phyloP scores from a whole-genome alignment of 2,329 filamentous ascomycete species.

The Periconia sp. region DNA sequence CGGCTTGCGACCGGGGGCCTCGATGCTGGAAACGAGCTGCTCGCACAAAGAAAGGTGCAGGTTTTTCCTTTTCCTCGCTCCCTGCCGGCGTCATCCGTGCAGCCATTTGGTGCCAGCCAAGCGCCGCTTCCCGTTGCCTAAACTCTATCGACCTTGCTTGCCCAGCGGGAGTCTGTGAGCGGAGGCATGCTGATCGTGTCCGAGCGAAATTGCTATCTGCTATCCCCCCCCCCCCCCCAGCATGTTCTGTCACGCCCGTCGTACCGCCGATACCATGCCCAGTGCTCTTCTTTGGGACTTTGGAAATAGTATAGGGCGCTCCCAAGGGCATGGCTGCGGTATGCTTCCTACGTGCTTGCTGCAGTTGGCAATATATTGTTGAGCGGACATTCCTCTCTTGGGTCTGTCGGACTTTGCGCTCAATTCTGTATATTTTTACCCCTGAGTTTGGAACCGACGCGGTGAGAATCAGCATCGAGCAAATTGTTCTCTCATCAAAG shows the following conservation, averaged over 20 bases:
- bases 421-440: conserved; percentile 1
- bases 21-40: conserved; percentile 25
- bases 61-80: conserved; percentile 30
- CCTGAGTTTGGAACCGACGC: conserved; percentile 1
- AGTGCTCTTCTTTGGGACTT: not conserved
- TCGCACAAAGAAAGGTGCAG: conserved; percentile 37
- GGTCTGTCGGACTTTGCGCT: conserved; percentile 3
- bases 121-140: conserved; percentile 41
- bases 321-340: conserved; percentile 19
- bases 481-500: conserved; percentile 1
- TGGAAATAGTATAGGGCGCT: conserved; percentile 8
- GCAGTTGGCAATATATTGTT: conserved; percentile 14
- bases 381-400: conserved; percentile 9
- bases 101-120: conserved; percentile 30
- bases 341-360: conserved; percentile 7
- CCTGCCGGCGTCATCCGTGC: conserved; percentile 42
- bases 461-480: not conserved
- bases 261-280: conserved; percentile 23
- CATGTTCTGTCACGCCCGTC: conserved; percentile 26
- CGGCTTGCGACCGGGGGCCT: conserved; percentile 14
- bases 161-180: conserved; percentile 42
- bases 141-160: conserved; percentile 26
- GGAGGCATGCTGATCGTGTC: conserved; percentile 36
- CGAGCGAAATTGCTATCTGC: conserved; percentile 26
- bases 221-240: conserved; percentile 23